Evolutionary conservation across 345 rosid genomes (phyloP).

Genomic region (Melaleuca quinquenervia): DNA sequence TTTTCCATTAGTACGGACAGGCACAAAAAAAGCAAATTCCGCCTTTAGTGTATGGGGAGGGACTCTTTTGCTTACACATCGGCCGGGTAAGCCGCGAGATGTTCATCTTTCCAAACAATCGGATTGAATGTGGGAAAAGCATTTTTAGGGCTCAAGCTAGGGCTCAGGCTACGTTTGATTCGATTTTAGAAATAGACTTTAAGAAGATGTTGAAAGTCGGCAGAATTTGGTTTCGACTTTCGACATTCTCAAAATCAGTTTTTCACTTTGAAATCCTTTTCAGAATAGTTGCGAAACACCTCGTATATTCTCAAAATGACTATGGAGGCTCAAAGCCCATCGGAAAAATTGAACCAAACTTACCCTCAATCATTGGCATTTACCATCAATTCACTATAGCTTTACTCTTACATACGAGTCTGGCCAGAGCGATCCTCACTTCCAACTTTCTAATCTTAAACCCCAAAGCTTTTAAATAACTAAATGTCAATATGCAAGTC

Average conservation of each 20-base stretch:
- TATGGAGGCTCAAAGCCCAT: too few species aligned
- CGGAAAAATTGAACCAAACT: too few species aligned
- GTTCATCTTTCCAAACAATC: background rate
- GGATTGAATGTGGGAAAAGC: background rate
- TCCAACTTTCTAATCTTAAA: background rate
- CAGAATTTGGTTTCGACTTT: too few species aligned
- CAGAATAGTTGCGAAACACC: too few species aligned
- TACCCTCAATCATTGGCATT: too few species aligned
- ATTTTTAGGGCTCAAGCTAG: background rate
- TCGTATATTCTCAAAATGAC: too few species aligned
- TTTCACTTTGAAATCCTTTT: too few species aligned
- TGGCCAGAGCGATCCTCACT: background rate
- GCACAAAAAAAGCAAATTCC: background rate
- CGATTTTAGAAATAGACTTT: too few species aligned
- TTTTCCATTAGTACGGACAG: background rate
- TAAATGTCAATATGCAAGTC: background rate
- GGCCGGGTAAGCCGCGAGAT: background rate
- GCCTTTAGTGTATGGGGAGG: background rate
- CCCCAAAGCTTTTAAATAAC: rapidly evolving
- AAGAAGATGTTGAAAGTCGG: too few species aligned
- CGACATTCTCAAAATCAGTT: too few species aligned
- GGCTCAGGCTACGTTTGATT: too few species aligned
- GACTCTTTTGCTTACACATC: background rate
- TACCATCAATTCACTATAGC: background rate
- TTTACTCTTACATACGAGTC: background rate